These are phyloP conservation scores for Paxillus ammoniavirescens DNA, from an alignment of 768 basidiomycete species.

Conservation along the genomic window DNA sequence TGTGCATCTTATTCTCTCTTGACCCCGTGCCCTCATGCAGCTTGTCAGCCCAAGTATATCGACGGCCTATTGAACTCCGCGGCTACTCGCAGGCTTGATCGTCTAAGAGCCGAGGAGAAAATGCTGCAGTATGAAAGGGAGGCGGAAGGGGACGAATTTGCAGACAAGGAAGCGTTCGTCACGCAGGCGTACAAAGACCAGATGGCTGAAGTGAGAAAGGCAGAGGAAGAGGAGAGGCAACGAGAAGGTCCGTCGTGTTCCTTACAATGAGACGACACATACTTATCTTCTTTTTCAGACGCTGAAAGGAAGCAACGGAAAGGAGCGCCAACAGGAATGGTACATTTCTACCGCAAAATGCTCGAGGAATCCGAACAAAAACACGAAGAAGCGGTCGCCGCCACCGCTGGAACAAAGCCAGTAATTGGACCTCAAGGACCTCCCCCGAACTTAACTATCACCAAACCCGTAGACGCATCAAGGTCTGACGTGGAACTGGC, in stretches of 20 bases:
- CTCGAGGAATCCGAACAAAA: conserved; percentile 76
- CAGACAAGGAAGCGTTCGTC: conserved; percentile 95
- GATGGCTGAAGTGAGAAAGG: conserved; percentile 85
- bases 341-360: conserved; percentile 78
- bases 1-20: conserved; percentile 17
- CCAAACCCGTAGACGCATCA: conserved; percentile 63
- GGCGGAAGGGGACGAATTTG: conserved; percentile 88
- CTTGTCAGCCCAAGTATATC: conserved; percentile 87
- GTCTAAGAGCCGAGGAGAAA: conserved; percentile 94
- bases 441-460: conserved; percentile 68
- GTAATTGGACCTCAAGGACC: conserved; percentile 64
- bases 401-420: conserved; percentile 51
- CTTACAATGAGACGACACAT: background rate
- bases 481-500: conserved; percentile 77
- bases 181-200: conserved; percentile 97
- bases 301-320: conserved; percentile 61
- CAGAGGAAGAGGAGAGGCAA: conserved; percentile 89
- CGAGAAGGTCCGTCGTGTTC: conserved; percentile 68
- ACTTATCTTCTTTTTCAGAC: conserved; percentile 28
- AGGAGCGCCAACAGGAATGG: conserved; percentile 69
- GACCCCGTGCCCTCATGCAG: conserved; percentile 9
- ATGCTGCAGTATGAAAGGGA: conserved; percentile 94
- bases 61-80: conserved; percentile 74
- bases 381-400: conserved; percentile 86
- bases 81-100: conserved; percentile 83